A percentile compares a stretch with the other conserved stretches of the same genome.
Conservation (phyloP, 805 yeast genomes). For the Wickerhamiella sergipiensis region DNA sequence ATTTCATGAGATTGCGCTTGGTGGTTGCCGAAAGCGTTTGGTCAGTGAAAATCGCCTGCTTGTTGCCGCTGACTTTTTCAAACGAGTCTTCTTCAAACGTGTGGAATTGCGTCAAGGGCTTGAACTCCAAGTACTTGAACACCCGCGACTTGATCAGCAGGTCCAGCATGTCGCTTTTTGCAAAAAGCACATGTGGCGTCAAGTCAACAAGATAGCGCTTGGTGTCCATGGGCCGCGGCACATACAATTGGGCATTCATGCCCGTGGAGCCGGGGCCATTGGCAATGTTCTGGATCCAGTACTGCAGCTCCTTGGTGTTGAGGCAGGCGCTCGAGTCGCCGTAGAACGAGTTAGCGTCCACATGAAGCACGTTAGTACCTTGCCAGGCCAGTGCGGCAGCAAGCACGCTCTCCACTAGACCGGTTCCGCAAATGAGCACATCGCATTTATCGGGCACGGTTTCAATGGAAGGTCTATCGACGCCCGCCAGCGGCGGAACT, state of each 20-base stretch:
- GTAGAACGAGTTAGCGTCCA: slow-evolving; percentile 72
- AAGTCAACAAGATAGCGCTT: slow-evolving; percentile 65
- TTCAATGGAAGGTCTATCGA: slow-evolving; percentile 22
- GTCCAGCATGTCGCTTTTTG: slow-evolving; percentile 74
- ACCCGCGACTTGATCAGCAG: slow-evolving; percentile 75
- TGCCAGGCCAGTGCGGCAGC: slow-evolving; percentile 97
- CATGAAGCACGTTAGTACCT: slow-evolving; percentile 87
- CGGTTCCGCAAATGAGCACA: slow-evolving; percentile 86
- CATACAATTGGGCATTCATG: slow-evolving; percentile 68
- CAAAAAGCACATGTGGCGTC: slow-evolving; percentile 76
- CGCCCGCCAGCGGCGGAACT: slow-evolving; percentile 28
- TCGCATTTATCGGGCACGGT: slow-evolving; percentile 55
- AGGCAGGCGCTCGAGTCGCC: slow-evolving; percentile 83
- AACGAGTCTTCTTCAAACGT: slow-evolving; percentile 88
- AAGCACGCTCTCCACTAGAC: slow-evolving; percentile 70
- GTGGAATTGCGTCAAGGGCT: slow-evolving; percentile 76
- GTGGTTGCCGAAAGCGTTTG: slow-evolving; percentile 60
- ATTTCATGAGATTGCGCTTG: slow-evolving; percentile 79
- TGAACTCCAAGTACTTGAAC: slow-evolving; percentile 83
- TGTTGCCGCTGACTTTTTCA: slow-evolving; percentile 72
- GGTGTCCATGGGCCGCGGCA: slow-evolving; percentile 44
- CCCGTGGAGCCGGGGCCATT: slow-evolving; percentile 19
- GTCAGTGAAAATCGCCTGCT: slow-evolving; percentile 87
- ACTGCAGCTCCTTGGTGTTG: slow-evolving; percentile 70
- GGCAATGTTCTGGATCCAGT: slow-evolving; percentile 70